These are phyloP conservation scores for Mercurialis annua DNA, from an alignment of 345 rosid species.

Conservation along the genomic window DNA sequence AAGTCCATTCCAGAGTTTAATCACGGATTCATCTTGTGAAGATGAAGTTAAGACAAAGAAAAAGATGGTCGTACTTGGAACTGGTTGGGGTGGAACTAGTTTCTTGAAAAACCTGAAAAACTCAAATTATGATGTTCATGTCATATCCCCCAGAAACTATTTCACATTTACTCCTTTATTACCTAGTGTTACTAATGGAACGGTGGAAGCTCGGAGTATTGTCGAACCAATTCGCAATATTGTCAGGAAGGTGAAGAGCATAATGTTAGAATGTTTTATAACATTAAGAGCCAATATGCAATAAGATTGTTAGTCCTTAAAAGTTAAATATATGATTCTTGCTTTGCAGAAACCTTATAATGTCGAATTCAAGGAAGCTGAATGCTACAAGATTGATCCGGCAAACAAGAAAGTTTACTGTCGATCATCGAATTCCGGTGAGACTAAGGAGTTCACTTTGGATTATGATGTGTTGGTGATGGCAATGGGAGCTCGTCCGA, in stretches of 20 bases:
- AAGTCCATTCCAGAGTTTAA: slow-evolving; percentile 18
- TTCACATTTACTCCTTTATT: slow-evolving; percentile 83
- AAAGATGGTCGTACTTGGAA: slow-evolving; percentile 79
- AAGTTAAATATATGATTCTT: neutral
- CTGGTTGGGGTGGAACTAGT: slow-evolving; percentile 81
- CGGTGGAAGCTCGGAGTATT: slow-evolving; percentile 88
- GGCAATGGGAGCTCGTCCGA: slow-evolving; percentile 69
- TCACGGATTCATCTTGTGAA: slow-evolving; percentile 1
- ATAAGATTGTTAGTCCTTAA: neutral
- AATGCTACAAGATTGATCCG: slow-evolving; percentile 17
- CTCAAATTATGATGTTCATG: slow-evolving; percentile 53
- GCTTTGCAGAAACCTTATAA: slow-evolving; percentile 48
- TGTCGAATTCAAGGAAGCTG: slow-evolving; percentile 15
- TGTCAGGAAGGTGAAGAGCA: slow-evolving; percentile 55
- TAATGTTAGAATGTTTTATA: too few relatives aligned
- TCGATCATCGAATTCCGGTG: neutral
- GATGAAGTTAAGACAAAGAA: slow-evolving; percentile 33
- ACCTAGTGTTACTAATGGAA: slow-evolving; percentile 79
- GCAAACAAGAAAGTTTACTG: slow-evolving; percentile 9
- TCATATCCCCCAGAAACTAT: slow-evolving; percentile 74
- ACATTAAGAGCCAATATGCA: neutral
- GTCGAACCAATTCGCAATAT: slow-evolving; percentile 77
- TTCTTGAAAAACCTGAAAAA: slow-evolving; percentile 56
- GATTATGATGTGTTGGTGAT: slow-evolving; percentile 69
- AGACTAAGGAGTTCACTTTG: slow-evolving; percentile 47